These are phyloP conservation scores for Rhizophora mangle DNA, from an alignment of 345 rosid genomes.

Conservation along the genomic window DNA sequence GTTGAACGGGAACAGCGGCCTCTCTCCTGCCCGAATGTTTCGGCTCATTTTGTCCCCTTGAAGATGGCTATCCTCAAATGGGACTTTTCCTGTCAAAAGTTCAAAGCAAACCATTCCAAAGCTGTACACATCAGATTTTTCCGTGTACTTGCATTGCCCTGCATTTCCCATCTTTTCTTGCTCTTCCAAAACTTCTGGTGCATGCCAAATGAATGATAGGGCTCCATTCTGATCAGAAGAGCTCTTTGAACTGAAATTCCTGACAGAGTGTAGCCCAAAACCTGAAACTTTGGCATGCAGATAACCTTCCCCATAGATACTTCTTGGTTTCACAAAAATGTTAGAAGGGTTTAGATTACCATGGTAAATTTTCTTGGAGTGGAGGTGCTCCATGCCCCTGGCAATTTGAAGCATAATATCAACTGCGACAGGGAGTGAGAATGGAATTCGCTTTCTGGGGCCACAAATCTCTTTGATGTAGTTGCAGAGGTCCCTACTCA, in stretches of 20 bases:
- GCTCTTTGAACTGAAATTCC: conserved; percentile 6
- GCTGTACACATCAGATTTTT: conserved; percentile 33
- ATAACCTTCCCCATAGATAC: conserved; percentile 13
- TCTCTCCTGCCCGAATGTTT: conserved; percentile 30
- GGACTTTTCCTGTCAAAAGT: conserved; percentile 33
- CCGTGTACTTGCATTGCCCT: conserved; percentile 5
- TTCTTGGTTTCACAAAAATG: conserved; percentile 23
- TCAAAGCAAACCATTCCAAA: conserved; percentile 34
- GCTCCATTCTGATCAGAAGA: conserved; percentile 14
- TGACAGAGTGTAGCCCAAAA: conserved; percentile 25
- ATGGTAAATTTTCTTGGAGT: conserved; percentile 22
- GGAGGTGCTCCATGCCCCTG: conserved; percentile 32
- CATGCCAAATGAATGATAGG: conserved; percentile 26
- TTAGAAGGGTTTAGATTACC: conserved; percentile 24
- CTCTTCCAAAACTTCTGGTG: conserved; percentile 33
- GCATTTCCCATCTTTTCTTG: conserved; percentile 22
- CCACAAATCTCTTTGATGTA: conserved; percentile 32
- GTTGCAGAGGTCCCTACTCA: conserved; percentile 21
- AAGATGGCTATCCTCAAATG: conserved; percentile 32
- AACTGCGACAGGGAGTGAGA: conserved; percentile 23
- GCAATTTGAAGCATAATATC: conserved; percentile 36
- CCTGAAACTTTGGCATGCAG: conserved; percentile 31
- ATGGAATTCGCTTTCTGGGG: conserved; percentile 21
- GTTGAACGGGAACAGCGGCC: conserved; percentile 28
- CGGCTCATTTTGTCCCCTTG: conserved; percentile 32